These are phyloP conservation scores for Mariannaea sp. DNA, from an alignment of 2,329 filamentous ascomycete species.

Conservation along the genomic window DNA sequence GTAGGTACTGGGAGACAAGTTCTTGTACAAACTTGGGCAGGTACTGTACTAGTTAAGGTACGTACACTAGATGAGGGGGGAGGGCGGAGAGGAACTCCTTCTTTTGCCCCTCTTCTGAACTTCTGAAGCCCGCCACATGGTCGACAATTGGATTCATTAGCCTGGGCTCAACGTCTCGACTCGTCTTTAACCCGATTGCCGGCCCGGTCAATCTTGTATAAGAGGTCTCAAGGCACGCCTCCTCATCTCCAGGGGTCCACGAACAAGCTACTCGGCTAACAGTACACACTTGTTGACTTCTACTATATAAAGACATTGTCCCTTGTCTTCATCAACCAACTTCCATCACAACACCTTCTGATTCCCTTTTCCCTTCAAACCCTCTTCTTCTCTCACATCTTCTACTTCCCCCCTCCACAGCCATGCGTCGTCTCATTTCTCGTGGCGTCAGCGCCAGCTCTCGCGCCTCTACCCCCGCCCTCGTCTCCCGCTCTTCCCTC, in stretches of 20 bases:
- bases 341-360: too few relatives aligned
- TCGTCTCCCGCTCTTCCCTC: conserved; percentile 37
- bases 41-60: too few relatives aligned
- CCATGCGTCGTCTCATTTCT: conserved; percentile 54
- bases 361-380: too few relatives aligned
- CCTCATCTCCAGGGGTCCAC: background rate
- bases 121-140: conserved; percentile 4
- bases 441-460: conserved; percentile 45
- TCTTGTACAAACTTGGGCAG: too few relatives aligned
- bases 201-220: conserved; percentile 19
- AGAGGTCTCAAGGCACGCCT: conserved; percentile 5
- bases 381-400: background rate
- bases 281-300: too few relatives aligned
- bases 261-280: too few relatives aligned
- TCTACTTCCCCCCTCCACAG: conserved; percentile 17
- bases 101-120: background rate
- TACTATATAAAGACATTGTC: too few relatives aligned
- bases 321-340: too few relatives aligned
- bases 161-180: background rate
- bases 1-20: too few relatives aligned
- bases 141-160: conserved; percentile 9
- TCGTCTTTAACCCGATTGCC: conserved; percentile 13
- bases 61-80: too few relatives aligned
- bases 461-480: conserved; percentile 35
- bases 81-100: too few relatives aligned